Evolutionary conservation across 768 basidiomycete genomes (phyloP).

Genomic region (Leccinellum rugosiceps): DNA sequence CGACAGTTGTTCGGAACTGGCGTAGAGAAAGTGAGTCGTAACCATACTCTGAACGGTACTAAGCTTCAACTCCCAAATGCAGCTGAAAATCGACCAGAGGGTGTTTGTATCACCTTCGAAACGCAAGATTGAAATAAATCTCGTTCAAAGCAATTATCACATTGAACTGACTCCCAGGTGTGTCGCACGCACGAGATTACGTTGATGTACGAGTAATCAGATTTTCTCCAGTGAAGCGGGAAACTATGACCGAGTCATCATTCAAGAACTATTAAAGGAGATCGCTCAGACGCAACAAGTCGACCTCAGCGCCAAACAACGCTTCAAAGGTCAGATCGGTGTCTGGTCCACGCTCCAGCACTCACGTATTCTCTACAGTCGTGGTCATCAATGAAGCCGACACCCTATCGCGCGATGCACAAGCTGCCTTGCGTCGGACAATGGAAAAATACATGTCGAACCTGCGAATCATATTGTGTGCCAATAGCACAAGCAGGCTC

Average conservation of each 20-base stretch:
- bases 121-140: conserved; percentile 91
- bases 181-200: conserved; percentile 14
- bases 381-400: conserved; percentile 99
- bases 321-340: conserved; percentile 80
- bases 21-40: conserved; percentile 77
- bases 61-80: conserved; percentile 4
- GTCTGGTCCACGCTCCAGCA: neutral
- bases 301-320: conserved; percentile 89
- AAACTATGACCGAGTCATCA: conserved; percentile 90
- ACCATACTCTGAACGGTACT: neutral
- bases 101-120: conserved; percentile 93
- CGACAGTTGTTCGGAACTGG: conserved; percentile 87
- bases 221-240: conserved; percentile 78
- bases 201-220: neutral
- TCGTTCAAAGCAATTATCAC: conserved; percentile 97
- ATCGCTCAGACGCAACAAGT: conserved; percentile 99
- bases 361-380: conserved; percentile 45
- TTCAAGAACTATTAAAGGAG: conserved; percentile 96
- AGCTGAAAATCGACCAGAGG: conserved; percentile 98
- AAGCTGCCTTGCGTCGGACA: conserved; percentile 92
- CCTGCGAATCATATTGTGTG: conserved; percentile 93
- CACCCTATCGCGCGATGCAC: conserved; percentile 90
- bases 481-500: conserved; percentile 90
- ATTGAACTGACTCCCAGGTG: conserved; percentile 97
- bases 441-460: conserved; percentile 99